These are phyloP conservation scores for Loxodes magnus DNA, from an alignment of 73 alveolate species.

Conservation along the genomic window DNA sequence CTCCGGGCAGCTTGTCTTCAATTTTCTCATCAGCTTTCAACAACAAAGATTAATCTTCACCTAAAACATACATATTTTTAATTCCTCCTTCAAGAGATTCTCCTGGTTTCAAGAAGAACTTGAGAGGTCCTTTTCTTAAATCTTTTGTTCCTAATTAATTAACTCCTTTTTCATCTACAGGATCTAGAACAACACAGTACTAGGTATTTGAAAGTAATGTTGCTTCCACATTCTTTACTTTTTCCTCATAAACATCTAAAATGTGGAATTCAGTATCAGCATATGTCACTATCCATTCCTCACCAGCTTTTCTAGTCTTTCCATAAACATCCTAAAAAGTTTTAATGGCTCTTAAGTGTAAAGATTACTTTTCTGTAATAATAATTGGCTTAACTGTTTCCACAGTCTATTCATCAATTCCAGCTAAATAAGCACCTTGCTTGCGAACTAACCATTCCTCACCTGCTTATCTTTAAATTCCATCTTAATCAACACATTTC, in stretches of 20 bases:
- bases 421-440: slow-evolving; percentile 60
- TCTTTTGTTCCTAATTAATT: slow-evolving; percentile 47
- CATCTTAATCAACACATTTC: slow-evolving; percentile 27
- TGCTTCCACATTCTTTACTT: slow-evolving; percentile 21
- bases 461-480: slow-evolving; percentile 44
- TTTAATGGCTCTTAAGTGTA: slow-evolving; percentile 47
- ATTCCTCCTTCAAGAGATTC: slow-evolving; percentile 61
- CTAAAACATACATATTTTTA: slow-evolving; percentile 35
- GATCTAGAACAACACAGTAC: slow-evolving; percentile 61
- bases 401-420: slow-evolving; percentile 47
- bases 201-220: slow-evolving; percentile 48
- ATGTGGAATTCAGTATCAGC: slow-evolving; percentile 44
- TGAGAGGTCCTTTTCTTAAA: slow-evolving; percentile 40
- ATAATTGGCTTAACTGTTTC: slow-evolving; percentile 34
- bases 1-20: slow-evolving; percentile 49
- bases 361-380: slow-evolving; percentile 38
- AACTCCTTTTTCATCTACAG: slow-evolving; percentile 36
- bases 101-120: slow-evolving; percentile 72
- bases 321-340: slow-evolving; percentile 60
- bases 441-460: slow-evolving; percentile 65
- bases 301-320: slow-evolving; percentile 65
- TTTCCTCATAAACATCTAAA: slow-evolving; percentile 53
- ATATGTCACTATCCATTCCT: slow-evolving; percentile 61
- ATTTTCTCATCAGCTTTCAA: slow-evolving; percentile 41
- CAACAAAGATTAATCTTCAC: slow-evolving; percentile 63